Base-by-base conservation (phyloP, 495 filamentous ascomycete genomes). In the Tuber umbilicatum region DNA sequence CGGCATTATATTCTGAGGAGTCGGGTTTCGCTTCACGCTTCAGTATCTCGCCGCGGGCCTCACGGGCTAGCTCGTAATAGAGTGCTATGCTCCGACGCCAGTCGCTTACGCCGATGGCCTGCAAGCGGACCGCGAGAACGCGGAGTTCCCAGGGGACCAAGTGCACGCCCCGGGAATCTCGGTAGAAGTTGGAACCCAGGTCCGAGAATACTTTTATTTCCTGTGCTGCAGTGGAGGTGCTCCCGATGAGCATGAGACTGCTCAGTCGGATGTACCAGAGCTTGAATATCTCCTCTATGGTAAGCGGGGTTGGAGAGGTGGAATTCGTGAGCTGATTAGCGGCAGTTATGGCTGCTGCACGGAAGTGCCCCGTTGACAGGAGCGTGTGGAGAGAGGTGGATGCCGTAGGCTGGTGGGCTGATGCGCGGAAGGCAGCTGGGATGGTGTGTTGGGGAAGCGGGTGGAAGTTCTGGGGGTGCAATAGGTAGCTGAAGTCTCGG, bases 131-230 rank as follows among this genome's bases (percentile, higher is more conserved):
- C 3, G 89, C 89, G 16, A 97, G 85, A 3, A 97, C 88, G 6
- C 94, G 87, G 69, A 99, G 86, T 70, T 91, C 90, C 95, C 95
- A 99, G 12, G 94, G 94, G 0, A 92, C 90, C 5, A 94, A 86
- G 39, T 78, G 37, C 50, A 80, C 85, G 37, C 84, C 87, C 35
- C 79, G 82, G 9, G 84, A 83, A 76, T 86, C 88, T 2, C 85
- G 79, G 82, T 91, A 93, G 84, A 93, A 94, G 74, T 87, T 87
- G 60, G 87, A 82, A 14, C 88, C 89, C 42, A 97, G 84, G 81
- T 97, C 95, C 76, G 92, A 91, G 17, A 98, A 86, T 1, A 88
- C 88, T 80, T 93, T 94, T 12, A 91, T 91, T 83, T 99, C 95
- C 79, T 94, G 91, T 0, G 92, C 91, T 4, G 95, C 95, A 40